Evolutionary conservation across 148 eudicot genomes (phyloP), one percentile per base, ranked within the genome.

Genomic region (Pouteria glomerata): DNA sequence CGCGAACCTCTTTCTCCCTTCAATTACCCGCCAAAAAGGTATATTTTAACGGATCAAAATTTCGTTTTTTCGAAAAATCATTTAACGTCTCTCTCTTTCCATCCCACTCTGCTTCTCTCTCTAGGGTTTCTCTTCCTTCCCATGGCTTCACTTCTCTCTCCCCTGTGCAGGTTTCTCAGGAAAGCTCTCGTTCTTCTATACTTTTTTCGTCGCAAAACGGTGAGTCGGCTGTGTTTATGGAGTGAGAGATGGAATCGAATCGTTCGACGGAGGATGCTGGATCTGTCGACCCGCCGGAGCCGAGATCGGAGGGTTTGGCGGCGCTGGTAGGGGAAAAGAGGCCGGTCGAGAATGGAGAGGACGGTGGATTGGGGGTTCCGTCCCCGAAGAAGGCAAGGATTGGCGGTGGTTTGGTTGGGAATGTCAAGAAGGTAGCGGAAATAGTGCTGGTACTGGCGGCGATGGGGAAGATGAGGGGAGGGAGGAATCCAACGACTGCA

Each of bases 381-480:
- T 18, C 44, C 63, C 8, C 19, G 56, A 81, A 84, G 86, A 82
- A 70, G 77, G 63, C 64, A 53, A 73, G 63, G 80, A 67, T 48
- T 10, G 69, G 80, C 1, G 57, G 51, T 21, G 39, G 58, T 14
- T 42, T 57, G 81, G 75, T 57, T 11, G 73, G 44, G 64, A 79
- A 75, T 73, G 56, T 90, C 79, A 84, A 45, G 83, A 81, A 76
- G 74, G 91, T 92, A 56, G 98, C 97, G 59, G 99, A 91, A 84
- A 81, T 89, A 8, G 90, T 90, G 76, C 24, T 95, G 74, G 97
- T 90, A 12, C 63, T 95, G 77, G 84, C 96, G 16, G 89, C 99
- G 10, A 85, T 91, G 90, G 92, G 86, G 80, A 87, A 74, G 76
- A 88, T 95, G 91, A 85, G 99, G 76, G 93, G 88, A 14, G 97